phyloP scores from a whole-genome alignment of 805 yeast species.

The Suhomyces xylopsoci region DNA sequence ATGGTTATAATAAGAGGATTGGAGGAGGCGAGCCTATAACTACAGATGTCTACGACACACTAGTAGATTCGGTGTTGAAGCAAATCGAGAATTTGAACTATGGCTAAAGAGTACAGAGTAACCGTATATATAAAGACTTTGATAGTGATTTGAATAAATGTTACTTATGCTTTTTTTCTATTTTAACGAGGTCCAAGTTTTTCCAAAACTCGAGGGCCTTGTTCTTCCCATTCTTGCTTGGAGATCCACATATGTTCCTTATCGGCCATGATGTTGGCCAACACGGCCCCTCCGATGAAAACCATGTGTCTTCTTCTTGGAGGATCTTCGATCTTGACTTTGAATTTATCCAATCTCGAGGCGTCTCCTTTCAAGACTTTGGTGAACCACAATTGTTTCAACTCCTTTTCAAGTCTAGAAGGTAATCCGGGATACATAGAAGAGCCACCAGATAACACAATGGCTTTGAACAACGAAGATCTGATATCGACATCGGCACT shows the following conservation, averaged over 20 bases:
- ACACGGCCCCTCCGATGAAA: constrained; percentile 96
- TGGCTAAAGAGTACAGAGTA: constrained; percentile 13
- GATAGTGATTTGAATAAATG: background rate
- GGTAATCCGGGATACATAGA: constrained; percentile 99
- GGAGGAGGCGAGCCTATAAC: constrained; percentile 37
- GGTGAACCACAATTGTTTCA: constrained; percentile 94
- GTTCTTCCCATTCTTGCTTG: constrained; percentile 97
- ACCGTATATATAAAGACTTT: background rate
- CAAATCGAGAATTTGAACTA: constrained; percentile 41
- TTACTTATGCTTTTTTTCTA: background rate
- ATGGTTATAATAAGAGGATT: constrained; percentile 50
- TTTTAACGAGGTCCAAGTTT: constrained; percentile 87
- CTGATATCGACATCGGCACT: constrained; percentile 93
- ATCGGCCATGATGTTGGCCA: constrained; percentile 97
- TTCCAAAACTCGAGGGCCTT: constrained; percentile 78
- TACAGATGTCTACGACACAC: constrained; percentile 39
- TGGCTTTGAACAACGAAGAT: constrained; percentile 82
- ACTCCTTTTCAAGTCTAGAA: constrained; percentile 88
- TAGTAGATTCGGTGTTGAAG: constrained; percentile 54
- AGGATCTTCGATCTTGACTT: constrained; percentile 96
- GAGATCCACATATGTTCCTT: constrained; percentile 98
- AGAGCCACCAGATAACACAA: constrained; percentile 95
- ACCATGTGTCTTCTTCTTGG: constrained; percentile 99
- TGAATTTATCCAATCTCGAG: constrained; percentile 81
- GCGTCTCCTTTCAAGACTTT: constrained; percentile 86